Evolutionary conservation across 306 rosid species (phyloP).

Genomic region (Myrica gale): DNA sequence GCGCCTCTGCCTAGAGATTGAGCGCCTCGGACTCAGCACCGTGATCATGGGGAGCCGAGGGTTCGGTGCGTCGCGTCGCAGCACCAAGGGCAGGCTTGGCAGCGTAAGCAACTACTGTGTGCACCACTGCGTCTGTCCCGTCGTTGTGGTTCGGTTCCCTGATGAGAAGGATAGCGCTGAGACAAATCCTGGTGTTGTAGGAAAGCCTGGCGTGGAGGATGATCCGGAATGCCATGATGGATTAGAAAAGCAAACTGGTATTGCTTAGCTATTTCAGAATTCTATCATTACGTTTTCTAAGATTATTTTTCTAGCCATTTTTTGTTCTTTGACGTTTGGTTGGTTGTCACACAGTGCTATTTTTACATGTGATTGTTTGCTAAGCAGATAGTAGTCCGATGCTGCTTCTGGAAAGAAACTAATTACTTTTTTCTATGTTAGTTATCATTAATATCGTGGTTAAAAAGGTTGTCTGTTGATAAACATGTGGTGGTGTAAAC

Average conservation of each 20-base stretch:
- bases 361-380: not conserved
- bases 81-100: constrained; percentile 57
- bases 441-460: not conserved
- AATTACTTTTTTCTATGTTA: not conserved
- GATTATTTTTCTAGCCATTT: not conserved
- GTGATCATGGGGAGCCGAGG: constrained; percentile 96
- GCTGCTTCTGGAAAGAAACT: not conserved
- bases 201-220: constrained; percentile 11
- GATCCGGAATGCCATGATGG: constrained; percentile 37
- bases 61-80: constrained; percentile 62
- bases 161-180: constrained; percentile 22
- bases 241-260: constrained; percentile 9
- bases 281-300: not conserved
- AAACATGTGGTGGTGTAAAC: not conserved
- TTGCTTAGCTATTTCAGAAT: not conserved
- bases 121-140: constrained; percentile 86
- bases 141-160: constrained; percentile 72
- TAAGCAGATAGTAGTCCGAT: not conserved
- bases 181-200: not conserved
- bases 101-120: constrained; percentile 92
- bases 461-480: not conserved
- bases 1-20: constrained; percentile 87
- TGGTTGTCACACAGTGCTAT: no score
- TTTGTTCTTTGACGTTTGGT: no score
- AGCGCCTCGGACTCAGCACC: constrained; percentile 82